Conservation (phyloP, 192 early-diverging fungal species). For the Coemansia reversa region DNA sequence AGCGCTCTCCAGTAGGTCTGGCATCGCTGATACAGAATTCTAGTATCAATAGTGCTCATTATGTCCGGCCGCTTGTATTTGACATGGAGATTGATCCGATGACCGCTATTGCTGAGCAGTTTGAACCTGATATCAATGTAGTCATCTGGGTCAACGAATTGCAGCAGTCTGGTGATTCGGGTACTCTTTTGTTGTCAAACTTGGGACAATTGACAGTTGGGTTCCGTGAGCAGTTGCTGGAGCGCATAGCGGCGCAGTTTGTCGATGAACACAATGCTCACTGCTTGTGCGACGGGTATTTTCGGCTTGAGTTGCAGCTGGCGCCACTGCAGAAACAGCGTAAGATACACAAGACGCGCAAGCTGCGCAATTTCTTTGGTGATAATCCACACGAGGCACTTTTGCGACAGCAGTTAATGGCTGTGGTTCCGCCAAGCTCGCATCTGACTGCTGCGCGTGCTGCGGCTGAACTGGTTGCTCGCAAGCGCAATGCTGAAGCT, state of each 20-base stretch:
- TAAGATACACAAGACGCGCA: constrained; percentile 62
- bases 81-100: constrained; percentile 43
- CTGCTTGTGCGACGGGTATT: constrained; percentile 53
- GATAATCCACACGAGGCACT: constrained; percentile 58
- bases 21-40: constrained; percentile 22
- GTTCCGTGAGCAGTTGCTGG: constrained; percentile 48
- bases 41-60: constrained; percentile 20
- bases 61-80: constrained; percentile 29
- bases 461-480: constrained; percentile 45
- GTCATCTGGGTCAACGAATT: constrained; percentile 57
- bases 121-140: constrained; percentile 52
- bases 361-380: constrained; percentile 71
- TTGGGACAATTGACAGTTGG: constrained; percentile 27
- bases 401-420: constrained; percentile 56
- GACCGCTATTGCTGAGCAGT: constrained; percentile 38
- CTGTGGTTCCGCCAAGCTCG: constrained; percentile 52
- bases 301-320: constrained; percentile 53
- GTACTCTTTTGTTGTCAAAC: constrained; percentile 22
- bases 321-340: constrained; percentile 59
- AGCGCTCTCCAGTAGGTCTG: constrained; percentile 56
- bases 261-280: constrained; percentile 26
- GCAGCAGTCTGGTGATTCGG: constrained; percentile 17
- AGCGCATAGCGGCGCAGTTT: constrained; percentile 50
- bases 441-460: constrained; percentile 36
- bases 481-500: constrained; percentile 27